Evolutionary conservation across 2,329 filamentous ascomycete species (phyloP).

Genomic region (Ascochyta lentis): DNA sequence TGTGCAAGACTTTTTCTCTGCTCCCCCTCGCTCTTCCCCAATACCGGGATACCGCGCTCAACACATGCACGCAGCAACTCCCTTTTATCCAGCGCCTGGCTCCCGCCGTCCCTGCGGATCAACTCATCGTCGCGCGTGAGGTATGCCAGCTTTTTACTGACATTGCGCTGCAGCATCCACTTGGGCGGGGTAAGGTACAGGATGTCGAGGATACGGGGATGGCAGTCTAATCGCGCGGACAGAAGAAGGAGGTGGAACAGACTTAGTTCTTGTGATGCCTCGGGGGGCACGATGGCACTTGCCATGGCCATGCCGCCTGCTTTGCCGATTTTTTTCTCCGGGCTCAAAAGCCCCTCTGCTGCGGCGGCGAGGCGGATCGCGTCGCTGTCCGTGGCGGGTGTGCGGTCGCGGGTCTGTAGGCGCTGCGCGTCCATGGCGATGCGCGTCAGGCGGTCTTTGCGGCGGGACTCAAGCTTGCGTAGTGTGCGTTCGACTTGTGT

Average conservation of each 20-base stretch:
- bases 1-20: conserved; percentile 31
- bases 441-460: conserved; percentile 24
- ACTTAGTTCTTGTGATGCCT: conserved; percentile 8
- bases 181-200: conserved; percentile 51
- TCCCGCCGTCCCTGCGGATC: conserved; percentile 69
- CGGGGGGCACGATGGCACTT: conserved; percentile 5
- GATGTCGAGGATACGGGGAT: conserved; percentile 47
- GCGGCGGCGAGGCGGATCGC: conserved; percentile 5
- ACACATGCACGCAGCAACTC: conserved; percentile 75
- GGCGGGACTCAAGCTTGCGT: conserved; percentile 56
- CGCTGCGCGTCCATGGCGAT: conserved; percentile 26
- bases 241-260: conserved; percentile 29
- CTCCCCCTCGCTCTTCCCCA: conserved; percentile 38
- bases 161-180: conserved; percentile 61
- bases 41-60: conserved; percentile 54
- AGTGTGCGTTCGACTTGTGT: conserved; percentile 70
- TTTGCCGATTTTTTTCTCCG: conserved; percentile 4
- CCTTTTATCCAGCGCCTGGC: conserved; percentile 62
- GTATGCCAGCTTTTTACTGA: conserved; percentile 65
- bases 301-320: conserved; percentile 11
- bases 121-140: conserved; percentile 74
- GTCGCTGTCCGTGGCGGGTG: neutral
- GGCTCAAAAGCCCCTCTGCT: conserved; percentile 4
- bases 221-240: conserved; percentile 31
- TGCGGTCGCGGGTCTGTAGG: conserved; percentile 18